Base-by-base conservation (phyloP, 164 flowering plant species). In the Vitis amurensis region DNA sequence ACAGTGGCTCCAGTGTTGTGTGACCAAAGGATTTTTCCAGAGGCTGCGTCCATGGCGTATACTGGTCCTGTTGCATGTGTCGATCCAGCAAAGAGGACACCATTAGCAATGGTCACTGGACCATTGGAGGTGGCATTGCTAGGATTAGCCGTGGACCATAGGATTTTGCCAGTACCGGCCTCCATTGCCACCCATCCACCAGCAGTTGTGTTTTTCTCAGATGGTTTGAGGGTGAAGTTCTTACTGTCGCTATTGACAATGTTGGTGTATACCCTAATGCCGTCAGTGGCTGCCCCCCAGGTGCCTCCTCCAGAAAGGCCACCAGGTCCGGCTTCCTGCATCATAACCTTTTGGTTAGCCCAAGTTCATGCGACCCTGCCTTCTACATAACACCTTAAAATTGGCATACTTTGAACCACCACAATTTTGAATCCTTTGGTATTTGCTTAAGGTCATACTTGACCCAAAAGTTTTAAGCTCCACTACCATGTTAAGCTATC, bases 251-350 rank as follows among this genome's bases (percentile, higher is more conserved):
- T 44, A 55, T 84, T 81, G 73, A 67, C 85, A 9, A 82, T 80
- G 82, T 84, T 84, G 12, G 87, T 80, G 73, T 79, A 84, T 8
- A 84, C 72, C 14, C 74, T 72, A 52, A 10, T 68, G 8, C 51
- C 74, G 55, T 84, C 87, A 0, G 87, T 84, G 12, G 87, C 87
- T 31, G 85, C 72, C 2, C 85, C 87, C 87, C 87, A 84, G 0
- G 12, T 71, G 1, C 84, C 85, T 53, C 87, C 87, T 65, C 84
- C 87, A 0, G 12, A 52, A 0, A 12, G 10, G 1, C 85, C 77
- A 12, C 87, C 87, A 14, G 87, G 85, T 49, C 87, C 86, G 49
- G 84, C 84, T 27, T 69, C 68, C 86, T 83, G 4, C 52, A 68
- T 44, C 12, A 8, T 9, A 60, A 44, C 59, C 64, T 53, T 23